Evolutionary conservation across 2,329 filamentous ascomycete species (phyloP).

Genomic region (Aspergillus viridinutans): DNA sequence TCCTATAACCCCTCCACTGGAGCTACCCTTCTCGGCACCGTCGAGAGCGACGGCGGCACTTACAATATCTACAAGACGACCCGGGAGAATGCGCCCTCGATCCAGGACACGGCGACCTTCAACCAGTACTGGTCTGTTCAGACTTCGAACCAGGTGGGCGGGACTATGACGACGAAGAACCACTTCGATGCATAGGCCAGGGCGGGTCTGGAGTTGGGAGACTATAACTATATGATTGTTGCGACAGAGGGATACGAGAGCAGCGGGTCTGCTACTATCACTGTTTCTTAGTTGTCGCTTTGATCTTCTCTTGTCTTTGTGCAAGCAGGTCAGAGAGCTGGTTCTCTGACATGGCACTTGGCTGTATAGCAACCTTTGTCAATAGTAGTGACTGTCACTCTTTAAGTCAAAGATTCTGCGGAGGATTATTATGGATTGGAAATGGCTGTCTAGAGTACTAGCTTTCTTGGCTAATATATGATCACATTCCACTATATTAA

Average conservation of each 20-base stretch:
- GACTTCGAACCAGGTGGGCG: constrained; percentile 28
- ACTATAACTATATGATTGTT: constrained; percentile 38
- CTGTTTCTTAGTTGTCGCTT: constrained; percentile 16
- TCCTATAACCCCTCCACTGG: constrained; percentile 30
- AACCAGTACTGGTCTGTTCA: constrained; percentile 44
- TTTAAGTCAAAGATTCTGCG: no score
- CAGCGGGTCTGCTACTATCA: constrained; percentile 35
- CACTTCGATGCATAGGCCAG: constrained; percentile 35
- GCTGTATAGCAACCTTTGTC: no score
- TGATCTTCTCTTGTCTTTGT: not conserved
- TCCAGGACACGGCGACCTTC: constrained; percentile 40
- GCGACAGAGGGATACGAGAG: constrained; percentile 42
- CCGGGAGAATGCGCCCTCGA: constrained; percentile 37
- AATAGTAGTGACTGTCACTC: no score
- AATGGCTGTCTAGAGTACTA: no score
- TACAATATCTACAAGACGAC: constrained; percentile 38
- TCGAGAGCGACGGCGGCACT: constrained; percentile 33
- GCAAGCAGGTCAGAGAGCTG: no score
- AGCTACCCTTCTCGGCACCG: constrained; percentile 29
- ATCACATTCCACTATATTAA: no score
- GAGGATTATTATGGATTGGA: no score
- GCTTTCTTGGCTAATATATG: no score
- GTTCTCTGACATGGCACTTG: no score
- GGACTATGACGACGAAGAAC: constrained; percentile 35
- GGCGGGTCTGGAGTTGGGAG: constrained; percentile 29